Evolutionary conservation across 192 early-diverging fungal species (phyloP).

Genomic region (Chytriomyces sp.): DNA sequence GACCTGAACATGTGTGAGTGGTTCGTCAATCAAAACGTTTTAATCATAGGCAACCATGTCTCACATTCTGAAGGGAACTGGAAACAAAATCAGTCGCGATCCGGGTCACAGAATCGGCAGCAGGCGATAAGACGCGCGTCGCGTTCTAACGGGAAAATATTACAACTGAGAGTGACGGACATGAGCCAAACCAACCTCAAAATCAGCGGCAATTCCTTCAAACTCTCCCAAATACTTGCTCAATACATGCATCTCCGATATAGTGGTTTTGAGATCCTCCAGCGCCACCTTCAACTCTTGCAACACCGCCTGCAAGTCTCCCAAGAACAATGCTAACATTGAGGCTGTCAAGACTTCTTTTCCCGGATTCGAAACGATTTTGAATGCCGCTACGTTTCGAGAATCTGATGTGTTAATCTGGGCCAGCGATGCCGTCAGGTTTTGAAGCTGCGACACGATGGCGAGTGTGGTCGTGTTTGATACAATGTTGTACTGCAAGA

Average conservation of each 20-base stretch:
- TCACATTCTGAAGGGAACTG: too few species aligned
- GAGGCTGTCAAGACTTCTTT: too few species aligned
- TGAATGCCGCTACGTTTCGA: neutral
- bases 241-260: neutral
- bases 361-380: too few species aligned
- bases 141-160: neutral
- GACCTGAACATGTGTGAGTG: neutral
- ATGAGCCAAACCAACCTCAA: neutral
- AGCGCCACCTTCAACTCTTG: neutral
- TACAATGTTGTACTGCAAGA: neutral
- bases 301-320: neutral
- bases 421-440: neutral
- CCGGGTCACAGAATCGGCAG: neutral
- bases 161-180: neutral
- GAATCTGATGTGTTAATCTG: neutral
- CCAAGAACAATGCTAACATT: neutral
- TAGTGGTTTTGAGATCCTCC: neutral
- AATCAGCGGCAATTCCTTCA: neutral
- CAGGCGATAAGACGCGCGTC: neutral
- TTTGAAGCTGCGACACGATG: neutral
- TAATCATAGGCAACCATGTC: too few species aligned
- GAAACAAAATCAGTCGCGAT: neutral
- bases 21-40: too few species aligned
- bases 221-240: neutral
- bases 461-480: neutral